phyloP scores from a whole-genome alignment of 495 filamentous ascomycete genomes.

The Monascus purpureus region DNA sequence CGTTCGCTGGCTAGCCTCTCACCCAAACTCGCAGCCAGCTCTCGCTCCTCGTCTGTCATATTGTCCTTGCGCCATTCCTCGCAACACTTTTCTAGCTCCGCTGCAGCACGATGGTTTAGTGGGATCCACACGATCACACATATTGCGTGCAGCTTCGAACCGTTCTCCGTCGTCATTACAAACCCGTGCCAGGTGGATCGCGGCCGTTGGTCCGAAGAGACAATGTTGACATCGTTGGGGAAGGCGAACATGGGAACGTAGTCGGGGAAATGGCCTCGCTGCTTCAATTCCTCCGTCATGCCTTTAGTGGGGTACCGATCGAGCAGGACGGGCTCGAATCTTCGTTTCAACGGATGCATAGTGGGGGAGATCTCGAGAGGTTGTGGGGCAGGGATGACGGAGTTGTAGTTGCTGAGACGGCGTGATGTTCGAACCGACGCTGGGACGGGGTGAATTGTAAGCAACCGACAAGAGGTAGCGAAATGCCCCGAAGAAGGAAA shows the following conservation, averaged over 20 bases:
- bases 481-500: no score
- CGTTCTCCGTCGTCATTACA: constrained; percentile 90
- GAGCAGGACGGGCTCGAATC: constrained; percentile 86
- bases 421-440: constrained; percentile 83
- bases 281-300: constrained; percentile 65
- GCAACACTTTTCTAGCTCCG: constrained; percentile 78
- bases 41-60: constrained; percentile 91
- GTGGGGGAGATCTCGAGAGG: constrained; percentile 78
- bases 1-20: constrained; percentile 81
- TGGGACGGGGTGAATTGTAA: constrained; percentile 13
- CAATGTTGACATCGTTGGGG: constrained; percentile 92
- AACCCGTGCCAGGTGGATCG: constrained; percentile 97
- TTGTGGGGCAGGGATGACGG: constrained; percentile 86
- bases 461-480: no score
- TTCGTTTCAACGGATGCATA: constrained; percentile 88
- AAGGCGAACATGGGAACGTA: constrained; percentile 99
- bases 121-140: constrained; percentile 90
- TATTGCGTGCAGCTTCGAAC: constrained; percentile 81
- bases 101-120: constrained; percentile 64
- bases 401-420: constrained; percentile 93
- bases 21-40: constrained; percentile 84
- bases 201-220: constrained; percentile 87
- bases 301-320: constrained; percentile 83
- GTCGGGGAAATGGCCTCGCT: constrained; percentile 82
- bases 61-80: constrained; percentile 89